phyloP scores from a whole-genome alignment of 2,329 filamentous ascomycete genomes.

The Gliomastix tumulicola region DNA sequence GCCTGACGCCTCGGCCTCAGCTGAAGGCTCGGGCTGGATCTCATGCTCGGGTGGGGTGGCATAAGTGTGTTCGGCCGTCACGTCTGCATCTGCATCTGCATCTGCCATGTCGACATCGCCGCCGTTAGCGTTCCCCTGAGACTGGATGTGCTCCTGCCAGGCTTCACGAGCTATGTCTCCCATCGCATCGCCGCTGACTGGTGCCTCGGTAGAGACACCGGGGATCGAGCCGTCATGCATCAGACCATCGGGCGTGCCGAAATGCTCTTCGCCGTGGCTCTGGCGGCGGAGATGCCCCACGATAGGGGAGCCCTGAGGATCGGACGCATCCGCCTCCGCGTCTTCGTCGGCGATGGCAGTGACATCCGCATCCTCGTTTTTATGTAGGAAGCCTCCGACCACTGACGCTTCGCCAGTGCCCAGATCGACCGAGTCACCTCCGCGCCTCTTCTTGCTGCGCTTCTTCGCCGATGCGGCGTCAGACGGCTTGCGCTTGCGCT shows the following conservation, averaged over 20 bases:
- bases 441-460: constrained; percentile 24
- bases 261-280: constrained; percentile 17
- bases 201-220: no score
- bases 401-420: no score
- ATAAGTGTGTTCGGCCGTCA: background rate
- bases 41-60: no score
- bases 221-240: no score
- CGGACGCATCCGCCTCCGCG: constrained; percentile 9
- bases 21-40: background rate
- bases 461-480: constrained; percentile 12
- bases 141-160: constrained; percentile 20
- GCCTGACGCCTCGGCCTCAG: constrained; percentile 2
- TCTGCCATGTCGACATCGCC: constrained; percentile 8
- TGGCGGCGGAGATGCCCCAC: constrained; percentile 14
- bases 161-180: constrained; percentile 23
- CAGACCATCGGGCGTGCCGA: constrained; percentile 8
- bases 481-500: constrained; percentile 2
- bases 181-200: constrained; percentile 13
- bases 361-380: no score
- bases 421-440: no score
- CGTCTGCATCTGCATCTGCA: constrained; percentile 6
- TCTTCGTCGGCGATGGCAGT: constrained; percentile 10
- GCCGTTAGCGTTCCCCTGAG: background rate
- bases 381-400: no score
- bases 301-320: constrained; percentile 17